Evolutionary conservation across 2,329 filamentous ascomycete species (phyloP), one percentile per base, ranked within the genome.

Genomic region (Diplodia mutila): DNA sequence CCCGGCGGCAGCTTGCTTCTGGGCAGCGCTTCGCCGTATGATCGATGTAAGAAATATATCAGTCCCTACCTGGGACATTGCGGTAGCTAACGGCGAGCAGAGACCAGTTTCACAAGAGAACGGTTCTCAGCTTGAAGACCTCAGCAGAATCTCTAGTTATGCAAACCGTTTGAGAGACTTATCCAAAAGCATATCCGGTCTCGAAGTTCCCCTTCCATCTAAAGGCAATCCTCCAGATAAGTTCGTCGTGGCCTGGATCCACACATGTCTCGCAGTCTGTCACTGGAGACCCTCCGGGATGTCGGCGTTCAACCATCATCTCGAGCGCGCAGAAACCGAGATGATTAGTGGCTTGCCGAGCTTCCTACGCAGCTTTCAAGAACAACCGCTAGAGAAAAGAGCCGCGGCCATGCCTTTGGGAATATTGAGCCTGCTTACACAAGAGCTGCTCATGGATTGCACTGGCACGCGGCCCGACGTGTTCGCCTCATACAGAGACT

Each of bases 171-270:
- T 63, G n/a, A 63, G 27, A n/a, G 59, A 63, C 12, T 4, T 63
- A 8, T 51, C 59, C 7, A 18, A 63, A 21, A 63, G 34, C 11
- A 16, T 63, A 29, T 63, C 59, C n/a, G 46, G 27, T 29, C 27
- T 63, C 5, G 29, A 63, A 14, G 18, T 63, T 16, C 59, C 59
- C 8, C n/a, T 16, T 2, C 59, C 59, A 9, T 63, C 59, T 8
- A 27, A 21, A 23, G 21, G 3, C 12, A 63, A 63, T 12, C 59
- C 59, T 23, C 59, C 59, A 9, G 59, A 63, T n/a, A 63, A 18
- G 5, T 63, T 63, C 12, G 59, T 51, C n/a, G 42, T 63, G 7
- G 42, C 59, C n/a, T 63, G 59, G 59, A 63, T 63, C 6, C 59
- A 63, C n/a, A 23, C 32, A n/a, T 63, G 27, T 8, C 42, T 63